These are phyloP conservation scores for Rhodotorula toruloides DNA, from an alignment of 768 basidiomycete species.

Conservation along the genomic window DNA sequence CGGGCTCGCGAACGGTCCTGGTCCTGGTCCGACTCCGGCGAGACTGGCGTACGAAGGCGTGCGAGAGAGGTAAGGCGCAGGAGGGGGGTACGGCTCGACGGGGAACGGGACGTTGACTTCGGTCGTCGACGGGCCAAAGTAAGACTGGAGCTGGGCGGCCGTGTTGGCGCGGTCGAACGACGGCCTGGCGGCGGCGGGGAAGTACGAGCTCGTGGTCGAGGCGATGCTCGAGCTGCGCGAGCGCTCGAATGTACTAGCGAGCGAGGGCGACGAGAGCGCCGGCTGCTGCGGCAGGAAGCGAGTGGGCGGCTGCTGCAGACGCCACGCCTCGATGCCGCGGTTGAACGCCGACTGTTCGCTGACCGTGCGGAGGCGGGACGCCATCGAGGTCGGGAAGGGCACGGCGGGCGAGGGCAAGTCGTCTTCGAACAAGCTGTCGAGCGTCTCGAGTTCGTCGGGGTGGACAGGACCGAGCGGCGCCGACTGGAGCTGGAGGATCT, in stretches of 20 bases:
- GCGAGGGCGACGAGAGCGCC: not conserved
- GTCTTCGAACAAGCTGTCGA: not conserved
- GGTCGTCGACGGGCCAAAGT: slow-evolving; percentile 23
- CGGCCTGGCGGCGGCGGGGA: not conserved
- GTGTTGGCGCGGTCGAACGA: slow-evolving; percentile 19
- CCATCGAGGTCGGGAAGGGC: no score
- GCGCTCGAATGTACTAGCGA: slow-evolving; percentile 1
- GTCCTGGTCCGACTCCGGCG: not conserved
- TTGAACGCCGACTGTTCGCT: not conserved
- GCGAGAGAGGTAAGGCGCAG: slow-evolving; percentile 8
- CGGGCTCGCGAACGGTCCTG: slow-evolving; percentile 12
- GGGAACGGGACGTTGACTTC: slow-evolving; percentile 12
- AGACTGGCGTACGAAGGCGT: slow-evolving; percentile 14
- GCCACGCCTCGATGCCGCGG: slow-evolving; percentile 13
- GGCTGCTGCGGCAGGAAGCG: not conserved
- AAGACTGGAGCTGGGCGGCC: slow-evolving; percentile 26
- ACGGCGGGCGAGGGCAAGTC: no score
- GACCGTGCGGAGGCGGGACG: not conserved
- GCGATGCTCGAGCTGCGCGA: slow-evolving; percentile 29
- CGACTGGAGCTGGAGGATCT: slow-evolving; percentile 30
- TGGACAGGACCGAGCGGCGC: not conserved
- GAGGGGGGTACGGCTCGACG: slow-evolving; percentile 10
- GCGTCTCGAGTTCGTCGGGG: slow-evolving; percentile 3
- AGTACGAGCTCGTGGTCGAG: slow-evolving; percentile 9
- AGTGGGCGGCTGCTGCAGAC: not conserved